Evolutionary conservation across 768 basidiomycete species (phyloP).

Genomic region (Russula vinacea): DNA sequence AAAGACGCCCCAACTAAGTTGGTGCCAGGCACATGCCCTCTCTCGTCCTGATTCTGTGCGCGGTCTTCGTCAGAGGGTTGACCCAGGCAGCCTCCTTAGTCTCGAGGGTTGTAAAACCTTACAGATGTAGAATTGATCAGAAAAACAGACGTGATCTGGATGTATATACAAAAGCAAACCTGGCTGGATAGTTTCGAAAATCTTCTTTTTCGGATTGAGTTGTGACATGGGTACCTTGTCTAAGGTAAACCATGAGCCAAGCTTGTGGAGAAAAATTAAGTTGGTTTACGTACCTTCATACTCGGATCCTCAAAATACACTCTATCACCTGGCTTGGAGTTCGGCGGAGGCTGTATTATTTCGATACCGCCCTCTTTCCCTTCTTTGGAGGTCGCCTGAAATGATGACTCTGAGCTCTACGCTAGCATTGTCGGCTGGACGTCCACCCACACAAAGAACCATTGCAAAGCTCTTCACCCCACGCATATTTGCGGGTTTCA

Average conservation of each 20-base stretch:
- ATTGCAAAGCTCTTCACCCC: conserved; percentile 98
- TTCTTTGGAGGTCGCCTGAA: conserved; percentile 83
- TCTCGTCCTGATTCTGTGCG: conserved; percentile 84
- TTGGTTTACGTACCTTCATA: conserved; percentile 61
- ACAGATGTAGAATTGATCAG: conserved; percentile 3
- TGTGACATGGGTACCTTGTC: conserved; percentile 70
- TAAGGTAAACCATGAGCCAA: conserved; percentile 32
- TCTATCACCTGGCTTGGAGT: conserved; percentile 85
- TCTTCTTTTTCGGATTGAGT: conserved; percentile 98
- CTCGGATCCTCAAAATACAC: conserved; percentile 93
- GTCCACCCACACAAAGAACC: conserved; percentile 76
- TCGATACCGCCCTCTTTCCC: conserved; percentile 90
- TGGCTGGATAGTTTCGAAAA: conserved; percentile 95
- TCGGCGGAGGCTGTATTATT: conserved; percentile 81
- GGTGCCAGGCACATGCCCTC: conserved; percentile 78
- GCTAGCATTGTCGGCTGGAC: neutral
- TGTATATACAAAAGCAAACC: conserved; percentile 43
- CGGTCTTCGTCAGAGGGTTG: conserved; percentile 70
- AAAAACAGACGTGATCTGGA: neutral
- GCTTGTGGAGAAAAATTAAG: neutral
- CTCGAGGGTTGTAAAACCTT: conserved; percentile 87
- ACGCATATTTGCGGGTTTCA: conserved; percentile 96
- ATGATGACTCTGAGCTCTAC: neutral
- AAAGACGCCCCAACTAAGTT: conserved; percentile 87
- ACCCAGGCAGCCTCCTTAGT: conserved; percentile 90